Evolutionary conservation across 192 early-diverging fungal genomes (phyloP).

Genomic region (Linnemannia zychae): DNA sequence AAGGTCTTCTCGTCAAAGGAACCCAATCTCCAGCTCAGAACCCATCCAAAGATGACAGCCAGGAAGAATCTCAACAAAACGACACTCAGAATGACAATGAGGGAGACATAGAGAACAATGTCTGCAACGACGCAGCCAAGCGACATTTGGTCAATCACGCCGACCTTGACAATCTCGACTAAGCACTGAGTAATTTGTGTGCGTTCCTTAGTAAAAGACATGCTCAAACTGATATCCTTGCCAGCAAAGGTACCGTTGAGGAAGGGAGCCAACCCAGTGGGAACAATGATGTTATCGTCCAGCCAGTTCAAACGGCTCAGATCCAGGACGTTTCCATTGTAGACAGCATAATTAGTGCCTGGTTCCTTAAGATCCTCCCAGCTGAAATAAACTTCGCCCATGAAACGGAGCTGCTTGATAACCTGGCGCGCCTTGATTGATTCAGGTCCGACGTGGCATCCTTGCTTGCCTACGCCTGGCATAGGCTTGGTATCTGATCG

Average conservation of each 20-base stretch:
- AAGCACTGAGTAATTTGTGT: constrained; percentile 77
- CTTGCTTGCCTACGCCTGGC: constrained; percentile 66
- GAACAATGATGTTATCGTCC: constrained; percentile 65
- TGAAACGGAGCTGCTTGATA: constrained; percentile 62
- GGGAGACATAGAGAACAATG: constrained; percentile 84
- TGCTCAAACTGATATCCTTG: constrained; percentile 64
- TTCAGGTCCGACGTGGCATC: constrained; percentile 68
- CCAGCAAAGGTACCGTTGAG: constrained; percentile 60
- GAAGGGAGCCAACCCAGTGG: constrained; percentile 56
- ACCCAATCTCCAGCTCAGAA: constrained; percentile 83
- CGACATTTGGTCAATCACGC: constrained; percentile 81
- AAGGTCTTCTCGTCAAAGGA: constrained; percentile 76
- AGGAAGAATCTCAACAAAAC: constrained; percentile 78
- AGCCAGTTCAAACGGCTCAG: constrained; percentile 72
- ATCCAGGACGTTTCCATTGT: constrained; percentile 85
- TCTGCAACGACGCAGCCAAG: constrained; percentile 87
- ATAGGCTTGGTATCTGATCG: constrained; percentile 59
- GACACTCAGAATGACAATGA: constrained; percentile 76
- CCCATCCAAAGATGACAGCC: constrained; percentile 88
- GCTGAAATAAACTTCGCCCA: constrained; percentile 75
- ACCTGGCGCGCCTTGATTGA: constrained; percentile 56
- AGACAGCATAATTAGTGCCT: constrained; percentile 73
- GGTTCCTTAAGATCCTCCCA: constrained; percentile 73
- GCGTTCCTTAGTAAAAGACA: constrained; percentile 63
- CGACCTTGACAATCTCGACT: constrained; percentile 84